A percentile compares a stretch with the other conserved stretches of the same genome.
Evolutionary conservation across 176 grass and related monocot genomes (phyloP).

Genomic region (Hyparrhenia diplandra): DNA sequence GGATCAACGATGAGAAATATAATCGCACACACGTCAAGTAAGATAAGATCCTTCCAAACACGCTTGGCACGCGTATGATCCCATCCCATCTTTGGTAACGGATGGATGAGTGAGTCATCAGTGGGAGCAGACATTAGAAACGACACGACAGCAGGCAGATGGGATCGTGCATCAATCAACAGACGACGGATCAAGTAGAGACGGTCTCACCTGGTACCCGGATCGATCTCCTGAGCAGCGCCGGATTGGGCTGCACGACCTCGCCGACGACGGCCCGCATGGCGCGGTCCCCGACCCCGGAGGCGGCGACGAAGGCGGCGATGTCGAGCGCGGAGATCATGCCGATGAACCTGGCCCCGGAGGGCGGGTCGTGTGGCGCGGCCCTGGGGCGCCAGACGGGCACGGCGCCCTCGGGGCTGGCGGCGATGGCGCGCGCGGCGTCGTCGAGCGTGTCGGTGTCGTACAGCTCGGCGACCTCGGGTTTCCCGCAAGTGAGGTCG

Average conservation of each 20-base stretch:
- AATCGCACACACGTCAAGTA: not conserved
- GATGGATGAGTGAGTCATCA: conserved; percentile 9
- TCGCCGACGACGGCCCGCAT: conserved; percentile 51
- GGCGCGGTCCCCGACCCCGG: conserved; percentile 43
- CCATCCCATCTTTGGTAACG: not conserved
- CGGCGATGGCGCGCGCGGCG: conserved; percentile 62
- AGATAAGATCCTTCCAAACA: not conserved
- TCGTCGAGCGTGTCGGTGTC: conserved; percentile 70
- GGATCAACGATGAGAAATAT: not conserved
- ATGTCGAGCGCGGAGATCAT: conserved; percentile 89
- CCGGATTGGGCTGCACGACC: conserved; percentile 53
- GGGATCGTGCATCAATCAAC: not conserved
- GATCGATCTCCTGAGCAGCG: conserved; percentile 82
- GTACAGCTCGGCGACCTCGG: conserved; percentile 58
- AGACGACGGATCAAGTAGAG: not conserved
- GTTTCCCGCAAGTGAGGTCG: conserved; percentile 86
- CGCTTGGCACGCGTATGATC: not conserved
- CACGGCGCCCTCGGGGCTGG: conserved; percentile 66
- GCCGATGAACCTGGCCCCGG: conserved; percentile 62
- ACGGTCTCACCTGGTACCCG: conserved; percentile 70
- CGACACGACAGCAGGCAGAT: not conserved
- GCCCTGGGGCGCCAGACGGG: conserved; percentile 52
- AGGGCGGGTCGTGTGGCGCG: conserved; percentile 29
- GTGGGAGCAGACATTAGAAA: not conserved
- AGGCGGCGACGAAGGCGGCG: conserved; percentile 58